phyloP scores from a whole-genome alignment of 805 yeast genomes.

The Torulaspora quercuum region DNA sequence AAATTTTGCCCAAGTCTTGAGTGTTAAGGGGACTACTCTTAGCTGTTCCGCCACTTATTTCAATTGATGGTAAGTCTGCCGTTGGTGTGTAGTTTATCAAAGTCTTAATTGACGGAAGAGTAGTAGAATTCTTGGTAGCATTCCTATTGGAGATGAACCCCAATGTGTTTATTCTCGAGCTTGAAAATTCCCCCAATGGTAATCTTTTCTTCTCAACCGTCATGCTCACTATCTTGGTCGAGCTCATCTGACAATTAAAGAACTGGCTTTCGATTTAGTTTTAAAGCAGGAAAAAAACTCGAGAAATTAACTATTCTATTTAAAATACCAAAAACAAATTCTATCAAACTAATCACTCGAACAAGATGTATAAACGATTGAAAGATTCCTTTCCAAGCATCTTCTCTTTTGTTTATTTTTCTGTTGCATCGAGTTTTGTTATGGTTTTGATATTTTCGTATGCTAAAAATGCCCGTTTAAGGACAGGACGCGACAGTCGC shows the following conservation, averaged over 20 bases:
- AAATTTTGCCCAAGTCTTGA: slow-evolving; percentile 15
- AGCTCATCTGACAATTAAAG: no score
- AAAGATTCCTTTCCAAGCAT: no score
- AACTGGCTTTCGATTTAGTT: no score
- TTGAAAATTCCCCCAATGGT: slow-evolving; percentile 30
- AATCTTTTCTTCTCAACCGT: slow-evolving; percentile 22
- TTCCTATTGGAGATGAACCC: slow-evolving; percentile 7
- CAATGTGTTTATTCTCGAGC: slow-evolving; percentile 27
- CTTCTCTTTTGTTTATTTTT: slow-evolving; percentile 5
- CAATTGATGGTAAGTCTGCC: slow-evolving; percentile 4
- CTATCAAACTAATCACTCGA: no score
- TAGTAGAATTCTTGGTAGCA: slow-evolving; percentile 5
- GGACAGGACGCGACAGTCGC: slow-evolving; percentile 17
- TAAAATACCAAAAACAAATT: no score
- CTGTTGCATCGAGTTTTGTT: slow-evolving; percentile 2
- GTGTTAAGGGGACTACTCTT: neutral
- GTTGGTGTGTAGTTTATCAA: slow-evolving; percentile 16
- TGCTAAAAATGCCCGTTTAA: slow-evolving; percentile 10
- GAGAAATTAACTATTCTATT: no score
- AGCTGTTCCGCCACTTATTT: neutral
- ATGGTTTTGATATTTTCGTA: slow-evolving; percentile 1
- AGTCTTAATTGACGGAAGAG: slow-evolving; percentile 25
- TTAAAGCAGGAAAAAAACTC: no score
- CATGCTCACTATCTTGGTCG: slow-evolving; percentile 15
- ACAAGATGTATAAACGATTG: no score